Evolutionary conservation across 768 basidiomycete species (phyloP).

Genomic region (Hysterangium stoloniferum): DNA sequence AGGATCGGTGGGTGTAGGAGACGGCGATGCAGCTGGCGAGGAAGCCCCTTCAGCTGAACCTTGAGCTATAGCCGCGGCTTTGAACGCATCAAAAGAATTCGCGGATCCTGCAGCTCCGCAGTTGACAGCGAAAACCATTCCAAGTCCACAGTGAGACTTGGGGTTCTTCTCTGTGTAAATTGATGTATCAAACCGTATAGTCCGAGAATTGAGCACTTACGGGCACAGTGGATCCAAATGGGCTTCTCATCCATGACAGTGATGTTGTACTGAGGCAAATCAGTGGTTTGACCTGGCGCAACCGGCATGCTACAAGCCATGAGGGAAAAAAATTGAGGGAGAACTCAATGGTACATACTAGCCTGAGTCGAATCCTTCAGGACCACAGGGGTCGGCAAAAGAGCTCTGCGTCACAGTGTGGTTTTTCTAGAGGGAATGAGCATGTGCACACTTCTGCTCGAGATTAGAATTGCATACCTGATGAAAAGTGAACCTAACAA

Average conservation of each 20-base stretch:
- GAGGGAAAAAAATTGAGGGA: conserved; percentile 3
- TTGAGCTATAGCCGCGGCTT: conserved; percentile 46
- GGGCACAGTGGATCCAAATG: conserved; percentile 38
- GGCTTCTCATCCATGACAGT: conserved; percentile 36
- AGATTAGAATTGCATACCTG: not conserved
- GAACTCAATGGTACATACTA: conserved; percentile 35
- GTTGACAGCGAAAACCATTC: conserved; percentile 65
- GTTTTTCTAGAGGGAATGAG: too few relatives aligned
- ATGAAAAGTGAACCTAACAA: not conserved
- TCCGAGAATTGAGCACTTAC: conserved; percentile 2
- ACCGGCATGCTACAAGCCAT: conserved; percentile 38
- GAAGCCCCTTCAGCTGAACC: conserved; percentile 42
- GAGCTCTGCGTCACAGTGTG: conserved; percentile 29
- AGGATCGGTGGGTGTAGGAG: conserved; percentile 14
- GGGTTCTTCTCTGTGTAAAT: conserved; percentile 44
- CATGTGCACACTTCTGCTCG: too few relatives aligned
- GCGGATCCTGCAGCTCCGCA: conserved; percentile 44
- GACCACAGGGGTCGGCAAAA: conserved; percentile 41
- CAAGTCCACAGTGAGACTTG: conserved; percentile 49
- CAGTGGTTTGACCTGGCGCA: conserved; percentile 39
- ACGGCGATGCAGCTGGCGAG: conserved; percentile 20
- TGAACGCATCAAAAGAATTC: conserved; percentile 58
- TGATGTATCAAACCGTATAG: conserved; percentile 4
- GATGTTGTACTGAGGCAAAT: conserved; percentile 43
- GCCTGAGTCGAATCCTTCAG: conserved; percentile 47